Conservation (phyloP, 768 basidiomycete genomes). For the Ephemerocybe angulata region DNA sequence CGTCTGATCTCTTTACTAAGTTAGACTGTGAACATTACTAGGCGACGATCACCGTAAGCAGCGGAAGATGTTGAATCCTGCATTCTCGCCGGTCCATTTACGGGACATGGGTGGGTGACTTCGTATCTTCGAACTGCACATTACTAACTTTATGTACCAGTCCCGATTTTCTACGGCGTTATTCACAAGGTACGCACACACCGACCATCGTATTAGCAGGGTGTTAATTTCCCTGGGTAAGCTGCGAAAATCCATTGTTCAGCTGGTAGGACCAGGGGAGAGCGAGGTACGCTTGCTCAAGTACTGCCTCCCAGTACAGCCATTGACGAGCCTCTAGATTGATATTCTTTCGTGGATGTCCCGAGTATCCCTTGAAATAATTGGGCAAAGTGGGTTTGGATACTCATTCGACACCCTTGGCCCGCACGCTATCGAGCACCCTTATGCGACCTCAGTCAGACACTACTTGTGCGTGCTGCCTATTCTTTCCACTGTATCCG, state of each 20-base stretch:
- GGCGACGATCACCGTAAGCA: conserved; percentile 38
- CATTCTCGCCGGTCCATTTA: conserved; percentile 31
- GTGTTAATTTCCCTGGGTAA: conserved; percentile 15
- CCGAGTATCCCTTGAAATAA: conserved; percentile 44
- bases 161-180: conserved; percentile 36
- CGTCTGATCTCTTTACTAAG: too few relatives aligned
- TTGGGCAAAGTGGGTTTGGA: conserved; percentile 47
- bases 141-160: conserved; percentile 14
- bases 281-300: too few relatives aligned
- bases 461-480: conserved; percentile 25
- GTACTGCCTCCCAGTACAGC: not conserved
- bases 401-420: conserved; percentile 39
- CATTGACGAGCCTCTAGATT: conserved; percentile 18
- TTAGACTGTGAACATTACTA: conserved; percentile 13
- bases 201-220: not conserved
- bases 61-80: conserved; percentile 34
- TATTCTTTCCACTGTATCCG: not conserved
- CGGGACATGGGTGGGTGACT: conserved; percentile 17
- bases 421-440: conserved; percentile 26
- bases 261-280: too few relatives aligned
- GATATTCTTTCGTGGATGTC: conserved; percentile 35
- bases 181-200: conserved; percentile 22
- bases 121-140: not conserved
- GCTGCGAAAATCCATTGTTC: conserved; percentile 9
- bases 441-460: conserved; percentile 30